A percentile compares a stretch with the other conserved stretches of the same genome.
phyloP scores from a whole-genome alignment of 1,284 basidiomycete species.

The Boletus sp. region DNA sequence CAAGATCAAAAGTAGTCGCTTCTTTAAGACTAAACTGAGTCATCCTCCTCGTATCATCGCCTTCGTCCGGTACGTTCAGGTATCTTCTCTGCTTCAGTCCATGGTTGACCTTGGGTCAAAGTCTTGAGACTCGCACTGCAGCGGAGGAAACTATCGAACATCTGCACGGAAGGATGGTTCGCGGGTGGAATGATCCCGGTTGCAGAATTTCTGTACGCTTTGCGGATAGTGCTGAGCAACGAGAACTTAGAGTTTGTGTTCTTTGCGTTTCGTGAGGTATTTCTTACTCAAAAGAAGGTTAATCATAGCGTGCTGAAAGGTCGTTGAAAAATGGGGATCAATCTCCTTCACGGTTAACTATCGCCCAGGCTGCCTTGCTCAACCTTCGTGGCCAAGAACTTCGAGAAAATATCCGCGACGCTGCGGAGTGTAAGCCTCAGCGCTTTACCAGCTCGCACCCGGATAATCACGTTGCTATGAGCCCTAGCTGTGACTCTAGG shows the following conservation, averaged over 20 bases:
- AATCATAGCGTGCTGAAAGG: slow-evolving; percentile 44
- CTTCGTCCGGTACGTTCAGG: slow-evolving; percentile 56
- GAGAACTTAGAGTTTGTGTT: slow-evolving; percentile 42
- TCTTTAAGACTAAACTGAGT: slow-evolving; percentile 70
- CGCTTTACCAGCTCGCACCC: slow-evolving; percentile 1
- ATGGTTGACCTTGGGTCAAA: slow-evolving; percentile 25
- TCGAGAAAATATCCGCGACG: slow-evolving; percentile 18
- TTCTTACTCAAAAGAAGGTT: neutral
- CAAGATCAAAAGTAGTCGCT: slow-evolving; percentile 64
- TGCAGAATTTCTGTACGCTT: slow-evolving; percentile 71
- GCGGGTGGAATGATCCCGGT: slow-evolving; percentile 67
- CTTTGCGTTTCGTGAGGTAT: neutral
- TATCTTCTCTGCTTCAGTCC: neutral
- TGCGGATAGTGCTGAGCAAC: slow-evolving; percentile 57
- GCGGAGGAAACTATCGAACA: slow-evolving; percentile 71
- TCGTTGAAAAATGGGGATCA: slow-evolving; percentile 49
- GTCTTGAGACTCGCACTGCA: slow-evolving; percentile 60
- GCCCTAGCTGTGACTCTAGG: neutral
- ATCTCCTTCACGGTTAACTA: slow-evolving; percentile 61
- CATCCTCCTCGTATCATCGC: slow-evolving; percentile 72
- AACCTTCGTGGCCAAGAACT: slow-evolving; percentile 65
- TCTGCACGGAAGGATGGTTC: slow-evolving; percentile 71
- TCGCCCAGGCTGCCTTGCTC: slow-evolving; percentile 69
- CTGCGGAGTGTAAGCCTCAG: slow-evolving; percentile 3
- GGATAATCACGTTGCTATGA: slow-evolving; percentile 5